Evolutionary conservation across 2,329 filamentous ascomycete genomes (phyloP).

Genomic region (Phoma sp.): DNA sequence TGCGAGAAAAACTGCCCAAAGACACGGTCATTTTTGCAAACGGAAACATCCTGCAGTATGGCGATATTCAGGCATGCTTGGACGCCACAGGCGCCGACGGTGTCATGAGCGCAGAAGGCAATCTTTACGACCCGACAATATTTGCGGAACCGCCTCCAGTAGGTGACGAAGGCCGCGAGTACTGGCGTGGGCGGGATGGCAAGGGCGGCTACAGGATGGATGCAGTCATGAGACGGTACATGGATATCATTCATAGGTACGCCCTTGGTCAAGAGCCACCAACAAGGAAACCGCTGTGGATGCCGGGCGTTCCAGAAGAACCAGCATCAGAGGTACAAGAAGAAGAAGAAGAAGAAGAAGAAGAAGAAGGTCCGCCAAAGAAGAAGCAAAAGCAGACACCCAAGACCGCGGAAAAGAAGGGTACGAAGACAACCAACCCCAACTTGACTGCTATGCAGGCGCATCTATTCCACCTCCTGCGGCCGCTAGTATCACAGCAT

Average conservation of each 20-base stretch:
- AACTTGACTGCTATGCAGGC: constrained; percentile 86
- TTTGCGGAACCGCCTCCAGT: constrained; percentile 73
- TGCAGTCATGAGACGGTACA: constrained; percentile 83
- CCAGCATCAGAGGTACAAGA: constrained; percentile 29
- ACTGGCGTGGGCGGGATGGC: constrained; percentile 82
- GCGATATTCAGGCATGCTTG: constrained; percentile 79
- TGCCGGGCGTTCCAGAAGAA: constrained; percentile 61
- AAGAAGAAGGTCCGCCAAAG: constrained; percentile 42
- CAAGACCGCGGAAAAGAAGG: constrained; percentile 55
- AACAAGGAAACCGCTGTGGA: constrained; percentile 73
- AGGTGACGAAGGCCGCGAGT: constrained; percentile 74
- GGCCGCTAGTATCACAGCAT: constrained; percentile 80
- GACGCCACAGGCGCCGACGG: constrained; percentile 86
- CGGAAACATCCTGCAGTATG: constrained; percentile 85
- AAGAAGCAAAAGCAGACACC: constrained; percentile 46
- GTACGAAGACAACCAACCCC: constrained; percentile 59
- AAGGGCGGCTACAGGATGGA: constrained; percentile 89
- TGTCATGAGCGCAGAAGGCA: constrained; percentile 96
- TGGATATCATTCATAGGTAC: constrained; percentile 87
- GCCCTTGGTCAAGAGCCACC: constrained; percentile 73
- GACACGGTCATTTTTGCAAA: constrained; percentile 97
- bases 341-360: constrained; percentile 29
- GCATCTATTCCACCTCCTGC: constrained; percentile 90
- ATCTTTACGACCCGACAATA: constrained; percentile 88
- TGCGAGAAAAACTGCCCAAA: constrained; percentile 81